Conservation (phyloP, 2,329 filamentous ascomycete genomes). For the Alternaria gansuensis region DNA sequence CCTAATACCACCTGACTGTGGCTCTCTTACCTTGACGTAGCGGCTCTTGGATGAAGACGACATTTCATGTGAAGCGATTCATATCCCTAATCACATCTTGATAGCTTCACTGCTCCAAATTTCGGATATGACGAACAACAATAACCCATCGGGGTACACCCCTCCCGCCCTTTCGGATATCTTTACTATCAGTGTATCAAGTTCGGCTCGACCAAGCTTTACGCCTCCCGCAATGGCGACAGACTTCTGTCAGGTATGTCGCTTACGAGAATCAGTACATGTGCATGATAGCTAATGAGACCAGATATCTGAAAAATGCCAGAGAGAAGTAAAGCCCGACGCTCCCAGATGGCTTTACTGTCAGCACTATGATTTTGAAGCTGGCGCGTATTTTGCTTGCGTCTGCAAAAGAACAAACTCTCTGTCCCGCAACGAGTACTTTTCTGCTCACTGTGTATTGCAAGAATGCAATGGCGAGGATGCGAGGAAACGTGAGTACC, state of each 20-base stretch:
- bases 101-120: background rate
- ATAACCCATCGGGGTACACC: background rate
- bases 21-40: background rate
- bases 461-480: constrained; percentile 11
- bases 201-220: background rate
- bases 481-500: constrained; percentile 15
- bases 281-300: background rate
- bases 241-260: background rate
- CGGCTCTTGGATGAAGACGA: background rate
- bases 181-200: background rate
- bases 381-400: constrained; percentile 14
- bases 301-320: constrained; percentile 17
- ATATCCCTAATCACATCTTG: background rate
- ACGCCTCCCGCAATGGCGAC: background rate
- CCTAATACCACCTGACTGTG: background rate
- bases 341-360: constrained; percentile 6
- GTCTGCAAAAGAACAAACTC: constrained; percentile 8
- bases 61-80: background rate
- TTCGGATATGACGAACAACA: background rate
- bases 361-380: background rate
- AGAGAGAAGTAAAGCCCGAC: background rate
- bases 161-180: background rate
- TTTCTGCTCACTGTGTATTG: constrained; percentile 18
- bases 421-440: constrained; percentile 13
- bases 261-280: background rate